Evolutionary conservation across 495 filamentous ascomycete genomes (phyloP), one percentile per base, ranked within the genome.

Genomic region (Xylaria grammica): DNA sequence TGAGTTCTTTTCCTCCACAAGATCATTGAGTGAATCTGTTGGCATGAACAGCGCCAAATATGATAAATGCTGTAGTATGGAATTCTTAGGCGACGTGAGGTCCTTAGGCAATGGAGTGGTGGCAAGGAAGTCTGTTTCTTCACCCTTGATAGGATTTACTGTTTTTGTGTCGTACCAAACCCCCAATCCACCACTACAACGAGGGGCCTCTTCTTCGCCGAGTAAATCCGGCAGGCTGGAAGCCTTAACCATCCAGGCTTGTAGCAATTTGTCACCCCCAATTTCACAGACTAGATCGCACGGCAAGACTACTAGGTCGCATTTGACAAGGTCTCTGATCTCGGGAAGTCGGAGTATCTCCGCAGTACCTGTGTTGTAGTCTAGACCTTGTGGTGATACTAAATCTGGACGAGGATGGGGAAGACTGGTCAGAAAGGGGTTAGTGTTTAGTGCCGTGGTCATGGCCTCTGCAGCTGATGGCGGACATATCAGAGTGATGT

Each of bases 241-340:
- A 55, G 92, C 87, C 55, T 88, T 85, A 24, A 94, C 84, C 91
- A 97, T 92, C 96, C 96, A 99, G 68, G 94, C 84, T 71, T 97
- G 91, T 2, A 94, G 76, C 10, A 97, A 78, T 46, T 87, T 84
- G 70, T 92, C 89, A 11, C 92, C 92, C 11, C 89, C 90, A 6
- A 99, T 79, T 71, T 97, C 94, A 79, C 91, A 97, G 20, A 99
- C 85, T 0, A 99, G 82, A 75, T 99, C 96, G 72, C 95, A 99
- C 1, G 94, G 94, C 22, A 99, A 78, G 4, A 98, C 89, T 8
- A 97, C 75, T 73, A 98, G 97, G 74, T 99, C 92, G 4, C 87
- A 85, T 27, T 83, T 92, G 60, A 99, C 89, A 44, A 82, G 80
- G 9, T 77, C 76, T 73, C 88, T 85, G 49, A 94, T 84, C 71